Evolutionary conservation across 139 green algal species (phyloP), one percentile per base, ranked within the genome.

Genomic region (Gonium pectorale): DNA sequence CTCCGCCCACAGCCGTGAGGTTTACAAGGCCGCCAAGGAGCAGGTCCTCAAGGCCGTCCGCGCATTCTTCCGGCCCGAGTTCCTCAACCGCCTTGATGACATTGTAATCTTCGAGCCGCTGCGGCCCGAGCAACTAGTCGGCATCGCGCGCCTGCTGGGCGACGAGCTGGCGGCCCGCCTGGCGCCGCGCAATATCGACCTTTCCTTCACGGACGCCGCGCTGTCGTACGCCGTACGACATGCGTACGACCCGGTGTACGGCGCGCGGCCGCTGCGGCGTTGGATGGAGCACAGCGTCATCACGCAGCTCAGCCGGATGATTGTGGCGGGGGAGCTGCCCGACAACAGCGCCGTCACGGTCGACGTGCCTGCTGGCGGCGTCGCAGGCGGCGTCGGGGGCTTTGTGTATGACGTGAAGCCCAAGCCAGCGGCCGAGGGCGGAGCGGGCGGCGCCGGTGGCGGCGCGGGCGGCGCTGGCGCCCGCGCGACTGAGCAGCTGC

Each of bases 61-160:
- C 38, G 56, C 75, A 69, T 92, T 75, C 74, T 98, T 97, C 89
- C 80, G 92, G 29, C 95, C 95, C 0, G 93, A 98, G 93, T 94
- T 98, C 77, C 87, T 98, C 15, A 98, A 98, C 89, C 86, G 96
- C 9, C 75, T 98, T 24, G 96, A 98, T 78, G 95, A 98, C 64
- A 92, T 98, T 27, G 92, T 98, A 22, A 83, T 98, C 49, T 98
- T 98, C 74, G 90, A 96, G 59, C 92, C 95, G 24, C 90, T 83
- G 60, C 60, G 38, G 27, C 60, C n/a, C 5, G 43, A 73, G 41
- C 64, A 85, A 46, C 63, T 85, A 49, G 13, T 67, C 13, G 63
- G 64, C 64, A 60, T 85, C 9, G 79, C 64, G 33, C 31, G 22
- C 1, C 79, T 85, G 2, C 11, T 78, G 64, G 79, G 54, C 19